Evolutionary conservation across 2,329 filamentous ascomycete species (phyloP), one percentile per base, ranked within the genome.

Genomic region (Aspergillus awamori): DNA sequence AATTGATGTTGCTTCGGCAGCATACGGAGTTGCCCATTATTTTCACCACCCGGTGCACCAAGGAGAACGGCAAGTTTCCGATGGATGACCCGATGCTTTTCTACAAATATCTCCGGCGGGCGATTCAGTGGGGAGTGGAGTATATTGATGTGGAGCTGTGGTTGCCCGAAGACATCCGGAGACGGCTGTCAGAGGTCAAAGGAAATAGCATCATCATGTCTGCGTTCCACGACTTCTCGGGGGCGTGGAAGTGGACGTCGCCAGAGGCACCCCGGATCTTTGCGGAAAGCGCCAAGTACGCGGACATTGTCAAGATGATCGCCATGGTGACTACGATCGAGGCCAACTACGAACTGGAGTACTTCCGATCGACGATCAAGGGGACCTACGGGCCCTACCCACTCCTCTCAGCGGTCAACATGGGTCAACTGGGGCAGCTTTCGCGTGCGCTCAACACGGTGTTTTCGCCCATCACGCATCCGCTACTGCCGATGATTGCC

Each of bases 231-330:
- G 92, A 95, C 78, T 94, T 94, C 71, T 93, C 91, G 0, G 90
- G 91, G 1, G 88, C 82, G 0, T 94, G 94, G 82, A 91, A 89
- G 70, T 96, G 92, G 92, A 89, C 89, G 0, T 91, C 90, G 0
- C 78, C 84, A 6, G 84, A 90, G 66, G 91, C 91, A 1, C 86
- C 90, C 69, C 80, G 84, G 10, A 83, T 94, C 4, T 96, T 93
- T 68, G 81, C 86, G 61, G 84, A 88, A 66, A 91, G 89, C 8
- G 85, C 86, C 51, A 86, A 86, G 61, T 92, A 93, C 67, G 89
- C 90, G 51, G 91, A 96, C 74, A 91, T 96, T 60, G 88, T 96
- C 71, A 96, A 95, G 80, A 95, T 96, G 90, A 95, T 95, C 70
- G 88, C 89, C 33, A 89, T 93, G 71, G 91, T 92, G 71, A 89